These are phyloP conservation scores for Phytopythium kandeliae DNA, from an alignment of 352 stramenopile species.

Conservation along the genomic window DNA sequence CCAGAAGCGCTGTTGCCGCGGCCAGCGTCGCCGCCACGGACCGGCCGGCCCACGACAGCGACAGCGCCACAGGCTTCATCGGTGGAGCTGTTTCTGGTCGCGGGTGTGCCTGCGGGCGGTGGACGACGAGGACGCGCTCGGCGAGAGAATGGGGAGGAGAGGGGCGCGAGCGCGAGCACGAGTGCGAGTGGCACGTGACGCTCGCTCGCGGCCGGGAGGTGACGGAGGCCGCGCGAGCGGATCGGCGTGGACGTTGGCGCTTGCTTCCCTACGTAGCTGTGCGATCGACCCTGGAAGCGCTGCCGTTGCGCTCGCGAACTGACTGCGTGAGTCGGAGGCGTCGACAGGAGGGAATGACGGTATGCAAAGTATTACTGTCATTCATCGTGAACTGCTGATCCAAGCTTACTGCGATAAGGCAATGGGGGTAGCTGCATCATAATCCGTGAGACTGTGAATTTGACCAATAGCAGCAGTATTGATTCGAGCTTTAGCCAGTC, in stretches of 20 bases:
- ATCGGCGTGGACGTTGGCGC: no score
- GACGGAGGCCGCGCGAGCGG: not conserved
- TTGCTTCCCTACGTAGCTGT: no score
- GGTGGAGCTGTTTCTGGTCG: no score
- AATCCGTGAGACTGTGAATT: no score
- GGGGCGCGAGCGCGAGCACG: not conserved
- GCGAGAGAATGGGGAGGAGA: not conserved
- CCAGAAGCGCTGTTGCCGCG: conserved; percentile 19
- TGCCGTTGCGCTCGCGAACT: not conserved
- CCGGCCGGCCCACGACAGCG: not conserved
- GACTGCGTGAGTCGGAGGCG: not conserved
- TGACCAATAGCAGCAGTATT: no score
- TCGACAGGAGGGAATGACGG: no score
- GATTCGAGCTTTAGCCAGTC: no score
- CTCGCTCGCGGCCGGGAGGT: not conserved
- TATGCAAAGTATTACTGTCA: not conserved
- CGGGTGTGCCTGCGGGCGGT: not conserved
- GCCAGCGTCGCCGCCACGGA: not conserved
- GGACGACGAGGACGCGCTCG: not conserved
- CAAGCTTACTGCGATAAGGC: no score
- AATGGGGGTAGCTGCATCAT: no score
- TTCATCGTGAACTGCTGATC: no score
- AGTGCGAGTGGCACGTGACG: not conserved
- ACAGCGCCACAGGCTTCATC: not conserved
- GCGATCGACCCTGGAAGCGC: no score